Evolutionary conservation across 176 grass and related monocot genomes (phyloP), one percentile per base, ranked within the genome.

Genomic region (Olyra latifolia): DNA sequence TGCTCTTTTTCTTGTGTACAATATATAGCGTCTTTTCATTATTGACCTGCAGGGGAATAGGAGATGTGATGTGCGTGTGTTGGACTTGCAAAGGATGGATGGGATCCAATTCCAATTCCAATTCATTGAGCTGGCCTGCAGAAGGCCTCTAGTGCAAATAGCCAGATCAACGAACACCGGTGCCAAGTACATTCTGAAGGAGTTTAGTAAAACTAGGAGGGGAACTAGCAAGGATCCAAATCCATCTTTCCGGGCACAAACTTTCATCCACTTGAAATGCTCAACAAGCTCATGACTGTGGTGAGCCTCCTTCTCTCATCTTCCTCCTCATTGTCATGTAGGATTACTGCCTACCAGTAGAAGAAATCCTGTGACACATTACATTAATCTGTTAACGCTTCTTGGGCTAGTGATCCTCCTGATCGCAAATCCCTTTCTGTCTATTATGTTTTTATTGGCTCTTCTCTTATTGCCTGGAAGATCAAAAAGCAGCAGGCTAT

Each of bases 241-340:
- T 65, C 57, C 66, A 25, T 78, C 73, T 83, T 78, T 88, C 39
- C 45, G 72, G 76, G 73, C 85, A 87, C 78, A 77, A 17, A 77
- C 86, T 83, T 72, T 59, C 28, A 79, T 49, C 62, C 35, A 29
- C 65, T 82, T 16, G 27, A 13, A 44, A 32, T 23, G 38, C 79
- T 82, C 71, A 54, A 53, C 70, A 67, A 77, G 69, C 41, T 46
- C 82, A 76, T 84, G 82, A 25, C 15, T 7, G 19, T 28, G 43
- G 32, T 35, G 32, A 35, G 2, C 32, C 32, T 35, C 32, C 32
- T 35, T 4, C 32, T 35, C 32, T 4, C 32, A 2, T 35, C 32
- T 35, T 5, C n/a, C 61, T 19, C 76, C 84, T 86, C 60, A 58
- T 56, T 78, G 35, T 88, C 82, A 77, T 48, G 22, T 47, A 35